phyloP scores from a whole-genome alignment of 768 basidiomycete genomes.

The Leccinum aurantiacum region DNA sequence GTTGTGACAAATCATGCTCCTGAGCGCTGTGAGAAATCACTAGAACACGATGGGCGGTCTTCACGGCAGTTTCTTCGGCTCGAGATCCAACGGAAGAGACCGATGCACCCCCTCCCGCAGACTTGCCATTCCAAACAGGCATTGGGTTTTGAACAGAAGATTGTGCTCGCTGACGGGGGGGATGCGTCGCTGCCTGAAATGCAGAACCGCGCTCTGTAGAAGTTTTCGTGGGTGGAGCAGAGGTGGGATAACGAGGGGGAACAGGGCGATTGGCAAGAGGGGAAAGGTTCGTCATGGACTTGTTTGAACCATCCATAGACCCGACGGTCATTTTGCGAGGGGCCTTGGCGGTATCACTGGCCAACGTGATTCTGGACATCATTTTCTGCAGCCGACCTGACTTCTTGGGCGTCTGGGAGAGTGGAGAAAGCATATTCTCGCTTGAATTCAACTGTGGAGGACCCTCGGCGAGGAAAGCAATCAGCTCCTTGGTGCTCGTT shows the following conservation, averaged over 20 bases:
- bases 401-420: conserved; percentile 37
- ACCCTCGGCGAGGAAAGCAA: conserved; percentile 59
- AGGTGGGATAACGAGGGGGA: conserved; percentile 54
- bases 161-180: conserved; percentile 29
- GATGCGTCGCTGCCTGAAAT: conserved; percentile 16
- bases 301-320: conserved; percentile 24
- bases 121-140: conserved; percentile 20
- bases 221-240: conserved; percentile 47
- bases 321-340: conserved; percentile 35
- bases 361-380: conserved; percentile 74
- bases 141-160: conserved; percentile 25
- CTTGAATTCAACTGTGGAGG: conserved; percentile 44
- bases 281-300: conserved; percentile 42
- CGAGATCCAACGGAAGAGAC: conserved; percentile 8
- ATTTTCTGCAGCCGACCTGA: conserved; percentile 73
- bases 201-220: conserved; percentile 34
- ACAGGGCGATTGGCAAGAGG: conserved; percentile 58
- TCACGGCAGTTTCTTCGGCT: conserved; percentile 2
- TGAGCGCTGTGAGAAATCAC: conserved; percentile 4
- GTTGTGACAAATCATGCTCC: conserved; percentile 7
- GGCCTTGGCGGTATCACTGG: conserved; percentile 31
- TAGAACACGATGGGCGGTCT: conserved; percentile 1
- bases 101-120: conserved; percentile 11
- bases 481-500: conserved; percentile 46
- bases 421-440: conserved; percentile 45